Base-by-base conservation (phyloP, 495 filamentous ascomycete genomes). In the Penicillium egyptiacum region DNA sequence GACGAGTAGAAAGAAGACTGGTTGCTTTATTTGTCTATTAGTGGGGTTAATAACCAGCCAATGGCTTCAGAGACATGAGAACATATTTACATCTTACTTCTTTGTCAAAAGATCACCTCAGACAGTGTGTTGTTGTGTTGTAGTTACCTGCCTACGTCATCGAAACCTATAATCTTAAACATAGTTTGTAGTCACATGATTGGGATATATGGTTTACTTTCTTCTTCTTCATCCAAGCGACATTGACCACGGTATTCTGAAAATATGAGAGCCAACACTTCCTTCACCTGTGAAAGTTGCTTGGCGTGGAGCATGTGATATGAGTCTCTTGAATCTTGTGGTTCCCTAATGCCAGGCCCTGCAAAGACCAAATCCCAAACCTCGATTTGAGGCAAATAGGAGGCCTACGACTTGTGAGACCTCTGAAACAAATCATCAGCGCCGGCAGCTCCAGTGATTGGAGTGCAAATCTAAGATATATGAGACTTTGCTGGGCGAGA, bases 381-480 rank as follows among this genome's bases (percentile, higher is more conserved):
- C 12, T 3, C 19, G 11, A 39, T 8, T 17, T 19, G 43, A 35
- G 37, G 25, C n/a, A 0, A 39, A 46, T 14, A 39, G 35, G 5
- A 39, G n/a, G 35, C 35, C 16, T 39, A 39, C 16, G 35, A 39
- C n/a, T n/a, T 8, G 5, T 30, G 9, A 14, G 0, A 35, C 28
- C n/a, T 61, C 59, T 4, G 65, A 65, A 16, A 49, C 53, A n/a
- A 20, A 54, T 10, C 22, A 47, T 9, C 31, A 47, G n/a, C 19
- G 33, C 25, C 4, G 39, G 5, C 22, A 55, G 22, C 31, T 47
- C 37, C 30, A 46, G 4, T 37, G 14, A 12, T 33, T 47, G 43
- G 22, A 55, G n/a, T 14, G 19, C 9, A 55, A 47, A 55, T 9
- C 17, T 14, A 16, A 47, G 14, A 3, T 55, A 1, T 55, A 47